A percentile compares a stretch with the other conserved stretches of the same genome.
phyloP scores from a whole-genome alignment of 2,329 filamentous ascomycete genomes.

The Diaporthe amygdali region DNA sequence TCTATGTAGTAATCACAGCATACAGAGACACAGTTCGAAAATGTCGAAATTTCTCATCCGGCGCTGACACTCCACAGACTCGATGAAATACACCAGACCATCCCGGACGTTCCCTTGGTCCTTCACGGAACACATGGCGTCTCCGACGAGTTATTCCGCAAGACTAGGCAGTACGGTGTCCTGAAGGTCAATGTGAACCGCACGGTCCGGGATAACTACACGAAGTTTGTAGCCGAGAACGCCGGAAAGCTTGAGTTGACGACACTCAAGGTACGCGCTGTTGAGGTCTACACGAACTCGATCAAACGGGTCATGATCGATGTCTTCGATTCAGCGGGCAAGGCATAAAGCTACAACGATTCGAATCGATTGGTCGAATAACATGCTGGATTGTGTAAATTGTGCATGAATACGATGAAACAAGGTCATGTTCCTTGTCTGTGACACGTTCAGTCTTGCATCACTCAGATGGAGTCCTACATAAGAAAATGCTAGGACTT shows the following conservation, averaged over 20 bases:
- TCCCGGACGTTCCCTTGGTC: neutral
- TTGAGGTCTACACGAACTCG: neutral
- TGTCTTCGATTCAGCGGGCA: neutral
- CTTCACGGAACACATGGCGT: conserved; percentile 31
- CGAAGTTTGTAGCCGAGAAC: conserved; percentile 25
- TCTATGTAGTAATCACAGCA: neutral
- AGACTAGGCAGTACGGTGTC: conserved; percentile 27
- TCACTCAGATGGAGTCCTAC: too few species aligned
- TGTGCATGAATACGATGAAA: too few species aligned
- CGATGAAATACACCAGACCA: neutral
- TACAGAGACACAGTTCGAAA: neutral
- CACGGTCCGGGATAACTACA: conserved; percentile 33
- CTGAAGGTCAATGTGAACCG: conserved; percentile 33
- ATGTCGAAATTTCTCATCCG: neutral
- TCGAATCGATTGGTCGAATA: neutral
- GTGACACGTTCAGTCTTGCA: too few species aligned
- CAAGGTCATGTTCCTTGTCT: too few species aligned
- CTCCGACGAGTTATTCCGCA: conserved; percentile 28
- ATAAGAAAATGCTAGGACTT: neutral
- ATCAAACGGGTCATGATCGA: conserved; percentile 1
- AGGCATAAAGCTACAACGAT: neutral
- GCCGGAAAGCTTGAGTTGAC: conserved; percentile 21
- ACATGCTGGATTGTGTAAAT: neutral
- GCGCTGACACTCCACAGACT: neutral
- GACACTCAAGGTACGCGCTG: conserved; percentile 7